These are phyloP conservation scores for Nicotiana benthamiana DNA, from an alignment of 257 asterid species.

Conservation along the genomic window DNA sequence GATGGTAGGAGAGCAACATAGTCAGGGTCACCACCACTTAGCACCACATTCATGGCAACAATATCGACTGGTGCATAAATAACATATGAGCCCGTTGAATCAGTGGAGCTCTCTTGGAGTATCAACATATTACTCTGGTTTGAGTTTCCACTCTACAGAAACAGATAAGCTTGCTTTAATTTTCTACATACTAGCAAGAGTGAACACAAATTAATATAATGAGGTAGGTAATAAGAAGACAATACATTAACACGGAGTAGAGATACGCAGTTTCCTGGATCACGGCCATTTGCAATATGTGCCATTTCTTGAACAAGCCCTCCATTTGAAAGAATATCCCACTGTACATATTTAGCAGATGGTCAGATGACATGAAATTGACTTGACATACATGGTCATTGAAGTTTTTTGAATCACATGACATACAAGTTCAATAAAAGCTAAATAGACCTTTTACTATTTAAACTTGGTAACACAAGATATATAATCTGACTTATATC, in stretches of 20 bases:
- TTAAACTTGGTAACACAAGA: not conserved
- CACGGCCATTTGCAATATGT: slow-evolving; percentile 87
- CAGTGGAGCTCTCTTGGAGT: slow-evolving; percentile 82
- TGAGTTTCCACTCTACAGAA: slow-evolving; percentile 54
- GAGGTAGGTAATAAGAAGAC: not conserved
- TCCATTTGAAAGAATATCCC: slow-evolving; percentile 96
- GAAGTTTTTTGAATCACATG: too few species aligned
- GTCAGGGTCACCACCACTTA: slow-evolving; percentile 93
- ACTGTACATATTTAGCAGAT: slow-evolving; percentile 25
- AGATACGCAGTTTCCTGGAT: slow-evolving; percentile 82
- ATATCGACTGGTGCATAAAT: slow-evolving; percentile 91
- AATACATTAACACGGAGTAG: slow-evolving; percentile 79
- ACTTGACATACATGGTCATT: too few species aligned
- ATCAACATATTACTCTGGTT: slow-evolving; percentile 95
- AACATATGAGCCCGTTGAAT: slow-evolving; percentile 74
- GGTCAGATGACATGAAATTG: not conserved
- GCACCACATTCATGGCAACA: slow-evolving; percentile 83
- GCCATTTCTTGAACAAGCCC: slow-evolving; percentile 96
- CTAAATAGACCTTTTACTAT: not conserved
- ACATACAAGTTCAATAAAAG: not conserved
- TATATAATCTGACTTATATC: not conserved
- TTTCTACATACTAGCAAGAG: not conserved
- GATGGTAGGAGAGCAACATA: slow-evolving; percentile 93
- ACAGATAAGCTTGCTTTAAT: not conserved
- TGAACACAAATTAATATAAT: not conserved